Evolutionary conservation across 805 yeast genomes (phyloP), one percentile per base, ranked within the genome.

Genomic region (Sporopachydermia quercuum): DNA sequence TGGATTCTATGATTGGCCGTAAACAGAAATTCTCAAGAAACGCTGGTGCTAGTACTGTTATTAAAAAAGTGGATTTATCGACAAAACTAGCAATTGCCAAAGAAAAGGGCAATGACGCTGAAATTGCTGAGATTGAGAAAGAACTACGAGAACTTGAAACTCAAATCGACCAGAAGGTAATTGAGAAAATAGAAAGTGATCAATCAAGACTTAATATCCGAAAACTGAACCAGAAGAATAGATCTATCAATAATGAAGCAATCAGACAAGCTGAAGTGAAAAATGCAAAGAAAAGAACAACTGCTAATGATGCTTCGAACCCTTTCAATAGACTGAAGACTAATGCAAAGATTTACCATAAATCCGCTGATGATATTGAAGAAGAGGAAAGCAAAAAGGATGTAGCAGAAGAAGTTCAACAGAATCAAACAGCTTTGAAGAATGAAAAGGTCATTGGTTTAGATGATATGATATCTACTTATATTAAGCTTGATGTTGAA

Each of bases 241-340:
- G 94, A 56, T 80, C 74, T 49, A 69, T 79, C 46, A 89, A 89
- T 58, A 77, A 76, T 55, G 76, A 76, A 39, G 73, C 72, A 37
- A 74, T 86, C 48, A 76, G 93, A 52, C 69, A 71, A 50, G 96
- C 94, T 1, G 96, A 87, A 55, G 58, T 75, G 38, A 65, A 66
- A 49, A 74, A 80, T 37, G 68, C 70, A 15, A 78, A 72, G 40
- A 63, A 61, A 54, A 70, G 77, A 47, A 74, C 61, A 52, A 57
- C 47, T 50, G 57, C 54, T 38, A 42, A 47, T 44, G 43, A 53
- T 49, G 60, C 60, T 42, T 65, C 72, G 40, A 73, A 91, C 61
- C 97, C 98, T 16, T 91, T 91, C 59, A 74, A 81, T 48, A 76
- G 97, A 56, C 70, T 91, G 53, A 79, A 83, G 55, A 89, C 97